Base-by-base conservation (phyloP, 495 filamentous ascomycete species). In the Diplogelasinospora grovesii region DNA sequence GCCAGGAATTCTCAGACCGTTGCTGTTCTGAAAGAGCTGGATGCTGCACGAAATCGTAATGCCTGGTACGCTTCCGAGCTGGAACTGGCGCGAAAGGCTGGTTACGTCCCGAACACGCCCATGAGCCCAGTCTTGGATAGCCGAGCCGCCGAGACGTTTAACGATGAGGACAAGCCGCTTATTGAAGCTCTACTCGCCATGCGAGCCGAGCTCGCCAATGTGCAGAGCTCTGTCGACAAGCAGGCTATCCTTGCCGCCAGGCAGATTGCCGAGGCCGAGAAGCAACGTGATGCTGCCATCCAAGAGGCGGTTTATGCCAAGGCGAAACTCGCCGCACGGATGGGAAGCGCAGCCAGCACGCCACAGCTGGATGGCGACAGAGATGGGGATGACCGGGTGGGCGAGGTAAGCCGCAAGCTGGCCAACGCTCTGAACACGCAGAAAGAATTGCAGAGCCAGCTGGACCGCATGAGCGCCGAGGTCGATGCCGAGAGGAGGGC, bases 1-100 rank as follows among this genome's bases (percentile, higher is more conserved):
- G 64, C 60, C 11, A 54, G 74, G 22, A 78, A 74, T 36, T 78
- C 74, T 2, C 74, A 78, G 41, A 73, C 71, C 8, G 79, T 82
- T 26, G 69, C 74, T 0, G 53, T 92, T 29, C 65, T 85, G 16
- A 84, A 86, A 53, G 93, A 97, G 46, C 72, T 99, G 4, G 89
- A 97, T 53, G 65, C 77, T 3, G 69, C 81, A 8, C 86, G 83
- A 55, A 86, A 81, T 49, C 80, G 83, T 18, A 97, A 95, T 59
- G 89, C 90, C 1, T 99, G 92, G 92, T 96, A 92, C 63, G 88
- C 88, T 5, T 95, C 90, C 2, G 92, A 99, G 60, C 66, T 99
- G 21, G 86, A 92, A 11, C 62, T 97, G 40, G 92, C 92, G 3
- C 78, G 82, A 32, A 89, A 93, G 61, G 79, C 84, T 8, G 92